Percentiles rank a stretch among this genome's conserved stretches.
Evolutionary conservation across 495 filamentous ascomycete species (phyloP).

Genomic region (Xylaria venustula): DNA sequence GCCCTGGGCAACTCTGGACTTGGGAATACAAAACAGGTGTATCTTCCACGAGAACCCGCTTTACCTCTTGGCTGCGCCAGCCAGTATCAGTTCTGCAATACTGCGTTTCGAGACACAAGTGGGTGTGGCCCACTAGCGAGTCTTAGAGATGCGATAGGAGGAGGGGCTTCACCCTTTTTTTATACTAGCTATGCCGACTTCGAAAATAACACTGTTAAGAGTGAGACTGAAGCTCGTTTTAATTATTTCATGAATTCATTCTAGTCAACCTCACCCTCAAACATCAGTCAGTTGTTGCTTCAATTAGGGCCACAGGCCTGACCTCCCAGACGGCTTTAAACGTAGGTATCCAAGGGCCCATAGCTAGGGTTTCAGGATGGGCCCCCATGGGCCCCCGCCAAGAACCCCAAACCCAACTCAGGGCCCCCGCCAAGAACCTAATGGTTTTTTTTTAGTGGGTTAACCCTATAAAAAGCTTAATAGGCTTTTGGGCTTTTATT

Average conservation of each 20-base stretch:
- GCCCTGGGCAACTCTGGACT: neutral
- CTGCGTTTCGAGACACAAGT: neutral
- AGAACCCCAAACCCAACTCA: too few relatives aligned
- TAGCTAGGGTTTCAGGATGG: too few relatives aligned
- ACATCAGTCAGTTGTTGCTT: neutral
- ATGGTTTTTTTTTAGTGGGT: too few relatives aligned
- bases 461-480: too few relatives aligned
- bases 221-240: neutral
- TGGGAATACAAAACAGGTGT: neutral
- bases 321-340: neutral
- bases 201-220: neutral
- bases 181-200: neutral
- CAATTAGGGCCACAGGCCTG: neutral
- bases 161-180: neutral
- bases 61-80: neutral
- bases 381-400: too few relatives aligned
- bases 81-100: conserved; percentile 18
- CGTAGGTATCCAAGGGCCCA: neutral
- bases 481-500: too few relatives aligned
- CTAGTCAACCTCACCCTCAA: neutral
- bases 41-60: neutral
- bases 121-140: conserved; percentile 7
- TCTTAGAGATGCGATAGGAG: neutral
- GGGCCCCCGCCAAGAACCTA: too few relatives aligned
- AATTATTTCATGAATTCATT: neutral